phyloP scores from a whole-genome alignment of 768 basidiomycete species.

The Lactarius vividus region DNA sequence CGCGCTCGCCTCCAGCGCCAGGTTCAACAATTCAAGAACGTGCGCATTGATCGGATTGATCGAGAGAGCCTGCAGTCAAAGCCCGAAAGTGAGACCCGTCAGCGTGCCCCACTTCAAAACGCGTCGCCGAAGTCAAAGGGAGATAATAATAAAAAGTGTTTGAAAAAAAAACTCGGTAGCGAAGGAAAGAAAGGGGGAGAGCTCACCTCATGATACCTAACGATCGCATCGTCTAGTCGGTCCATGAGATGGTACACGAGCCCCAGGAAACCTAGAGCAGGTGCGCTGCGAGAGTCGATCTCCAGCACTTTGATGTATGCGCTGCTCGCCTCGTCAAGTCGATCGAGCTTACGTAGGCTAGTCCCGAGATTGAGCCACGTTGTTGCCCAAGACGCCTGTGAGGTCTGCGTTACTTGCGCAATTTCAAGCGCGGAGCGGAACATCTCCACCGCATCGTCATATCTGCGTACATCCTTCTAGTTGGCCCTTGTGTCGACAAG shows the following conservation, averaged over 20 bases:
- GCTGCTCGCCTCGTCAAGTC: slow-evolving; percentile 58
- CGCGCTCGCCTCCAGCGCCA: slow-evolving; percentile 57
- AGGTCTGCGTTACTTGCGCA: slow-evolving; percentile 81
- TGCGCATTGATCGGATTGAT: slow-evolving; percentile 82
- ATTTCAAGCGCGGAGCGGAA: slow-evolving; percentile 78
- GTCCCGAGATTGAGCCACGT: slow-evolving; percentile 95
- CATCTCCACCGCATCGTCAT: slow-evolving; percentile 61
- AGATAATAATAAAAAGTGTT: background rate
- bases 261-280: slow-evolving; percentile 86
- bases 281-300: slow-evolving; percentile 79
- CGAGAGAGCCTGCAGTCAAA: slow-evolving; percentile 57
- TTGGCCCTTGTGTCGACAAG: background rate
- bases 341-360: slow-evolving; percentile 70
- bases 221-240: slow-evolving; percentile 75
- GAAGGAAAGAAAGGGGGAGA: background rate
- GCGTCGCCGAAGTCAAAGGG: slow-evolving; percentile 10
- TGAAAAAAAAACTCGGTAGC: background rate
- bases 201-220: slow-evolving; percentile 88
- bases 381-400: slow-evolving; percentile 80
- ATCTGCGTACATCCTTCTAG: slow-evolving; percentile 45
- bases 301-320: slow-evolving; percentile 80
- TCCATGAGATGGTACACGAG: slow-evolving; percentile 78
- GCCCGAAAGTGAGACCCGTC: slow-evolving; percentile 4
- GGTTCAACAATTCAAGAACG: slow-evolving; percentile 75
- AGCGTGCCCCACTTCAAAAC: slow-evolving; percentile 3